Base-by-base conservation (phyloP, 108 stramenopile genomes). In the Cyclostephanos tholiformis region DNA sequence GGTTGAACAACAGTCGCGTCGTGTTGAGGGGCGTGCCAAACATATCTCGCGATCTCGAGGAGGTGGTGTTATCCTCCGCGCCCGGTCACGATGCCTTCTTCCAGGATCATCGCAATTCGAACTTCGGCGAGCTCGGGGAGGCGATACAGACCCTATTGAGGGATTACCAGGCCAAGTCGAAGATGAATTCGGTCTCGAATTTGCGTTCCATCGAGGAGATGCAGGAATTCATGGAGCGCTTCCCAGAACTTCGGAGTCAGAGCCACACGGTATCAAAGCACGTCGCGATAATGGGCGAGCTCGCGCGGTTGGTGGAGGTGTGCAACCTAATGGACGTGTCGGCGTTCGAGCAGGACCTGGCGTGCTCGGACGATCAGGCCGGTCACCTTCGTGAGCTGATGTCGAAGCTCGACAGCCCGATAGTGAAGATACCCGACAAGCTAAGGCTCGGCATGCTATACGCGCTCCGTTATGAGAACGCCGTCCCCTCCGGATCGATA, bases 291-390 rank as follows among this genome's bases (percentile, higher is more conserved):
- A 94, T 99, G 90, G 92, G 95, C 50, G 99, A 99, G 70, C 74
- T 99, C 60, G 92, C 94, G 4, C 85, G 99, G 32, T 84, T 97
- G 20, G 97, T 98, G 6, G 97, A 98, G 57, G 87, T 87, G 14
- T 96, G 95, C 70, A 85, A 79, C 30, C 67, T 99, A 38, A 93
- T 99, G 94, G 99, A 99, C 79, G 95, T 98, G 2, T 97, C 97
- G 35, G 94, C 96, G 75, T 95, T 99, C 66, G 99, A 99, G 82
- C 99, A 99, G 77, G 97, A 98, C 84, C 79, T 99, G 71, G 98
- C 98, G 12, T 98, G 98, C 73, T 75, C 87, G 12, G 95, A 97
- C 58, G 97, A 98, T 78, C 97, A 95, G 58, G 77, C 86, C 14
- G 76, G 86, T 11, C 99, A 99, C 75, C 84, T 96, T 79, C 64